These are phyloP conservation scores for Dendrocalamus latiflorus DNA, from an alignment of 202 grass and related monocot species.

Conservation along the genomic window DNA sequence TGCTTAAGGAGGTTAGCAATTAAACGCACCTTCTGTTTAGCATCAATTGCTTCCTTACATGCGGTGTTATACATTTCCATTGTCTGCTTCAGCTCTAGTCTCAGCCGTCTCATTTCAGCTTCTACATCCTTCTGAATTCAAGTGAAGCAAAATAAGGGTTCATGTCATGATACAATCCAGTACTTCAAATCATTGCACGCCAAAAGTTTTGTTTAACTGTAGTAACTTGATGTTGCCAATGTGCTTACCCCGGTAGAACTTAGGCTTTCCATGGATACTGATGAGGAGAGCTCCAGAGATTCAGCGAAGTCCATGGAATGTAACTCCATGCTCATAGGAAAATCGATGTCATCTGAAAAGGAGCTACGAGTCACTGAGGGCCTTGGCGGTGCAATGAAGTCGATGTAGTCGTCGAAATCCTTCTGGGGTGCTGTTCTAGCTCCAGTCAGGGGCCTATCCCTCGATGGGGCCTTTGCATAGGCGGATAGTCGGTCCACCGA, in stretches of 20 bases:
- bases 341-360: constrained; percentile 61
- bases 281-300: constrained; percentile 54
- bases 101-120: constrained; percentile 78
- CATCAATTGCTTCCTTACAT: too few species aligned
- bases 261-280: constrained; percentile 40
- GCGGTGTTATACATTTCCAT: too few species aligned
- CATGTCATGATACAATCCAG: constrained; percentile 1
- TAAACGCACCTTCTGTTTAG: too few species aligned
- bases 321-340: constrained; percentile 49
- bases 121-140: constrained; percentile 53
- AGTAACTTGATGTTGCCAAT: not conserved
- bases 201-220: not conserved
- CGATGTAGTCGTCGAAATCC: constrained; percentile 51
- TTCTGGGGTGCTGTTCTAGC: constrained; percentile 44
- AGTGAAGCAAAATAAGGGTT: constrained; percentile 22
- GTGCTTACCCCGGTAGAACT: constrained; percentile 37
- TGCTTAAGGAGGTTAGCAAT: too few species aligned
- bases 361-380: constrained; percentile 51
- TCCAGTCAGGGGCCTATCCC: constrained; percentile 50
- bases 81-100: constrained; percentile 72
- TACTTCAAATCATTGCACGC: not conserved
- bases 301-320: constrained; percentile 58
- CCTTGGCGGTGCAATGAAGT: constrained; percentile 48
- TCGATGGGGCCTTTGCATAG: constrained; percentile 36
- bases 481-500: constrained; percentile 35